phyloP scores from a whole-genome alignment of 441 rosid genomes.

The Hypseocharis bilobata region DNA sequence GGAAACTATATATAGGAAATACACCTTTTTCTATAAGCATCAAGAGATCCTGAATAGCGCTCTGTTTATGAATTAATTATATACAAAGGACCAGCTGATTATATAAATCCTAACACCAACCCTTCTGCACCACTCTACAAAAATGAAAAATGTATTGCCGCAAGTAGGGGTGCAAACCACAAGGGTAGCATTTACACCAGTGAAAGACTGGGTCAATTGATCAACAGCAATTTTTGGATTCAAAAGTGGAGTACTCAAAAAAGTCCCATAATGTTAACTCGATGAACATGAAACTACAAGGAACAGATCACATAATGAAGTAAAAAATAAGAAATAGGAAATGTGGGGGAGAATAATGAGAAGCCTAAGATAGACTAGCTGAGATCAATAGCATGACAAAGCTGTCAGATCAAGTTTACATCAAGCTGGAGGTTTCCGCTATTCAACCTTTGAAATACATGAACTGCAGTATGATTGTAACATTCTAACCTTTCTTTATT shows the following conservation, averaged over 20 bases:
- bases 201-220: neutral
- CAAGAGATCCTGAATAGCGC: neutral
- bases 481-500: constrained; percentile 70
- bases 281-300: neutral
- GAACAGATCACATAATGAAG: neutral
- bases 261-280: neutral
- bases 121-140: neutral
- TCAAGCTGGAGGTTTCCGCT: neutral
- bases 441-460: constrained; percentile 8
- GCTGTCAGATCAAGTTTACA: neutral
- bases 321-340: constrained; percentile 9
- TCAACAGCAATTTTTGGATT: neutral
- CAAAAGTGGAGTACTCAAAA: neutral
- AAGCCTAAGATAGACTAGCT: neutral
- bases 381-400: constrained; percentile 6
- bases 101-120: neutral
- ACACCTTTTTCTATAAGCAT: neutral
- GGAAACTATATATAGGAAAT: neutral
- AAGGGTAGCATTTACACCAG: neutral
- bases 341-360: neutral
- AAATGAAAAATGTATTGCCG: neutral
- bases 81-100: neutral
- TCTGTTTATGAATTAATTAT: neutral
- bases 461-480: neutral
- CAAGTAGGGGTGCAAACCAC: no score